Base-by-base conservation (phyloP, 2,329 filamentous ascomycete genomes). In the Parascedosporium putredinis region DNA sequence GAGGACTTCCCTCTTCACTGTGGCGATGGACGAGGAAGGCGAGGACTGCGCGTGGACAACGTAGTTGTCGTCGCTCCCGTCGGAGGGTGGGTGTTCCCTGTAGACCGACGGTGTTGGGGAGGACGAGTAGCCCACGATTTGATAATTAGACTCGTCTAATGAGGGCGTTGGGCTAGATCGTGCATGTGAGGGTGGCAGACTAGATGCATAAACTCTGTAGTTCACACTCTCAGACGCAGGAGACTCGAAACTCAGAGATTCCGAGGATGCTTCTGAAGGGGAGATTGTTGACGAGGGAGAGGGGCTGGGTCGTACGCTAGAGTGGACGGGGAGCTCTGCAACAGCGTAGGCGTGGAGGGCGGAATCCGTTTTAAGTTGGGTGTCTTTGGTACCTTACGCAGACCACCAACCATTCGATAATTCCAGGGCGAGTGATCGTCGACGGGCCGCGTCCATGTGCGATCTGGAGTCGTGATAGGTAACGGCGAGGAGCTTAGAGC, bases 171-270 rank as follows among this genome's bases (percentile, higher is more conserved):
- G 53, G 50, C 34, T 55, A 51, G 27, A 70, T 70, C 3, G 71
- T 69, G 45, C 66, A 55, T 3, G 59, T 62, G 38, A 72, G n/a
- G 47, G 33, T 7, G 68, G 51, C 55, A 72, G 71, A 55, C 71
- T 74, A 51, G 70, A 69, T 33, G 65, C 69, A 55, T 77, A 72
- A 18, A 76, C 64, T 57, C 76, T 73, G 68, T 77, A 76, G 57
- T 81, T 79, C 42, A 72, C 69, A 14, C 65, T 68, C 36, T 76
- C 73, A 14, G 73, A 74, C 2, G 67, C 54, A 3, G 73, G 75
- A 9, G 74, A 73, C 42, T 61, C 65, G 9, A 51, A 54, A 34
- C 53, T 47, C 33, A 54, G 45, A 10, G 66, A 68, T 36, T 61
- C 57, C 20, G 62, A 60, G 5, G 69, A 69, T 8, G 47, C 24